These are phyloP conservation scores for Toxicodendron radicans DNA, from an alignment of 345 rosid genomes.

Conservation along the genomic window DNA sequence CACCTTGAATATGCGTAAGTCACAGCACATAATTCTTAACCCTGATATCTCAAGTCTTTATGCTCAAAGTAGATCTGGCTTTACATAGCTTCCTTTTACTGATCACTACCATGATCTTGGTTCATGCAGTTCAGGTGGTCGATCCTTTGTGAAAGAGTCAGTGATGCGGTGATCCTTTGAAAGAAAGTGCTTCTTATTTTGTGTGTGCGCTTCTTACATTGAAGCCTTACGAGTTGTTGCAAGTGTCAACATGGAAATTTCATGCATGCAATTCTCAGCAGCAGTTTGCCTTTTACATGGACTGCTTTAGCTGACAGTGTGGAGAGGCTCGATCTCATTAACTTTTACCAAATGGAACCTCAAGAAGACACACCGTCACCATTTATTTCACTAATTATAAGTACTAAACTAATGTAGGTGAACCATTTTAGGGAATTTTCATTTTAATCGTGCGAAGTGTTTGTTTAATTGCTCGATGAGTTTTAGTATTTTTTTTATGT, in stretches of 20 bases:
- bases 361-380: conserved; percentile 5
- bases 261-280: neutral
- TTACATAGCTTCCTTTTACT: conserved; percentile 6
- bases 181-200: conserved; percentile 7
- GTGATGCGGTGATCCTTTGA: conserved; percentile 58
- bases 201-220: neutral
- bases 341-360: conserved; percentile 9
- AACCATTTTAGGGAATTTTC: conserved; percentile 14
- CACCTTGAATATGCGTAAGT: conserved; percentile 87
- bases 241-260: conserved; percentile 6
- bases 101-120: conserved; percentile 9
- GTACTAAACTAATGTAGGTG: neutral
- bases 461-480: conserved; percentile 6
- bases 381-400: conserved; percentile 7
- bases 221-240: conserved; percentile 16
- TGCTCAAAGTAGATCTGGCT: conserved; percentile 11
- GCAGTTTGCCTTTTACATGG: neutral
- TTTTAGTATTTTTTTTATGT: neutral
- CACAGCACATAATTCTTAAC: conserved; percentile 3
- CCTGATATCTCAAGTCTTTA: conserved; percentile 1
- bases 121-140: conserved; percentile 76
- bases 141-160: conserved; percentile 82
- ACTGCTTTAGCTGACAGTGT: conserved; percentile 5
- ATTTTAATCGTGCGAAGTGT: neutral
- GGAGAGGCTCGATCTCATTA: conserved; percentile 4